phyloP scores from a whole-genome alignment of 192 early-diverging fungal genomes.

The Phlyctochytrium arcticum region DNA sequence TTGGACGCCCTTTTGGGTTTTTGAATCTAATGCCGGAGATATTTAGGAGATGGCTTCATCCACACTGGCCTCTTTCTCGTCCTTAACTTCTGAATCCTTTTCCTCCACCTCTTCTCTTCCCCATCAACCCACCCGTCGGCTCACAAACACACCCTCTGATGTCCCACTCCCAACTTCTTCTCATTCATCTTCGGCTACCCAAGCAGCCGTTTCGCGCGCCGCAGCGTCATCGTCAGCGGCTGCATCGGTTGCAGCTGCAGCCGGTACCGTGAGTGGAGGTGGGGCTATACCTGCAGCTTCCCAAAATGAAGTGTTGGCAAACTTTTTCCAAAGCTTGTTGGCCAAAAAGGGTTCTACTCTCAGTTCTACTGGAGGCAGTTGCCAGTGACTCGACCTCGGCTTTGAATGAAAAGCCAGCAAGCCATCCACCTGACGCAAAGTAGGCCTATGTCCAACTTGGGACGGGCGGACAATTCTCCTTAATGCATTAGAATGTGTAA shows the following conservation, averaged over 20 bases:
- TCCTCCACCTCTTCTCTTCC: neutral
- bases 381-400: too few species aligned
- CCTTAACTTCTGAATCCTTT: neutral
- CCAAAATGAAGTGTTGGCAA: constrained; percentile 73
- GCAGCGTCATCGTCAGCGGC: neutral
- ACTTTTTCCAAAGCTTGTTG: constrained; percentile 83
- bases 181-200: neutral
- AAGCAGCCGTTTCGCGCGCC: neutral
- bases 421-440: too few species aligned
- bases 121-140: neutral
- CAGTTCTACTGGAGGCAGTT: too few species aligned
- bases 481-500: too few species aligned
- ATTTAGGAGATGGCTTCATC: neutral
- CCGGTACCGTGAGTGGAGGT: neutral
- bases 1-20: too few species aligned
- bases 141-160: neutral
- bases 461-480: too few species aligned
- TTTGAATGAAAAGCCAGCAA: too few species aligned
- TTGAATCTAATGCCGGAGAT: too few species aligned
- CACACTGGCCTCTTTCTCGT: neutral
- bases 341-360: constrained; percentile 13
- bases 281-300: constrained; percentile 1
- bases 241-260: constrained; percentile 9
- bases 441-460: too few species aligned
- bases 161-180: neutral